Base-by-base conservation (phyloP, 768 basidiomycete species). In the Leucocoprinus birnbaumii region DNA sequence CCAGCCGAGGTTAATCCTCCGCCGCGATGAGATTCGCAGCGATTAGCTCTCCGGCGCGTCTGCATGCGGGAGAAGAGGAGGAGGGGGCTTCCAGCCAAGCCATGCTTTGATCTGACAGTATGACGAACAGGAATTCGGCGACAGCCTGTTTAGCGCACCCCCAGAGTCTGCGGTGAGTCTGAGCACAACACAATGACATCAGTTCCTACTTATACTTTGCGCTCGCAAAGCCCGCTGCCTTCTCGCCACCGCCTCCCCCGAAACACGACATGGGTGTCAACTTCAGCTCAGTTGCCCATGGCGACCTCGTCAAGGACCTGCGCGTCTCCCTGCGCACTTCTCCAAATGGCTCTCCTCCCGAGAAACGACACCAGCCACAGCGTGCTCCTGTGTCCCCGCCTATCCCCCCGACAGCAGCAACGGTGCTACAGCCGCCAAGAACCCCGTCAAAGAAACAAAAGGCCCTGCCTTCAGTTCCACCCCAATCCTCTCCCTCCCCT, bases 121-220 rank as follows among this genome's bases (percentile, higher is more conserved):
- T 38, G 11, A 16, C 21, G 24, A 54, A 14, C 49, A 61, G 60
- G 55, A 61, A 49, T 54, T 59, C 46, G 45, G 52, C 42, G 47
- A 50, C 21, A 19, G 19, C 16, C 24, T 55, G 47, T 22, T 55
- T 10, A 18, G 22, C 19, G 54, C 44, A 21, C 55, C 54, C 21
- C 53, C 56, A 60, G 56, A 48, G 52, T 47, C 41, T 48, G 48
- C 61, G 62, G 68, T 69, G 57, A 61, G 68, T 60, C 37, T 53
- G 54, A 48, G 51, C 45, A 53, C 50, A n/a, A n/a, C n/a, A n/a
- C n/a, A n/a, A 63, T 65, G 63, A 65, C 60, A 62, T 66, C 63
- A 63, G 52, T 37, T 18, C 14, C 46, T 34, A 22, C 25, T n/a
- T 46, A 25, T 26, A 16, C 53, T 43, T 45, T 10, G 44, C 10